These are phyloP conservation scores for Kalanchoe fedtschenkoi DNA, from an alignment of 164 flowering plant species.

Conservation along the genomic window DNA sequence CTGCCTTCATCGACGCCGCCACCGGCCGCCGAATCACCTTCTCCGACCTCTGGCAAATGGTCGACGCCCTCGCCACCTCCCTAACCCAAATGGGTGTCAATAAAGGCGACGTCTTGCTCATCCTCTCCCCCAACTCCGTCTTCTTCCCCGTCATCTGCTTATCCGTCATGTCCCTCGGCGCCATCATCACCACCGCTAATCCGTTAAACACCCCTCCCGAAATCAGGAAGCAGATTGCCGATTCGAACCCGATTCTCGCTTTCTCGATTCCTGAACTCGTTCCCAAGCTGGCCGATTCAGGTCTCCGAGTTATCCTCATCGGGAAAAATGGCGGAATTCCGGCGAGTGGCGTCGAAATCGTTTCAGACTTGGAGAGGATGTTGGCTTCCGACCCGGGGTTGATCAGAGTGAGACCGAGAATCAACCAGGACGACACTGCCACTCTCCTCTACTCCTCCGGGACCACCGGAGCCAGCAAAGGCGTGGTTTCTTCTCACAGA, in stretches of 20 bases:
- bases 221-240: conserved; percentile 58
- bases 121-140: conserved; percentile 86
- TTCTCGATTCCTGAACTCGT: conserved; percentile 47
- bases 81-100: conserved; percentile 53
- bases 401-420: conserved; percentile 32
- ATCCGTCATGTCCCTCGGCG: conserved; percentile 77
- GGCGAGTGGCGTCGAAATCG: conserved; percentile 12
- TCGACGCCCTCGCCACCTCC: conserved; percentile 43
- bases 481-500: conserved; percentile 65
- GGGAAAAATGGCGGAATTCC: not conserved
- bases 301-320: conserved; percentile 44
- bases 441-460: conserved; percentile 85
- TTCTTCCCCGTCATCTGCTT: conserved; percentile 70
- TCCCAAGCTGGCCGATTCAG: conserved; percentile 47
- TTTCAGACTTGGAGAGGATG: conserved; percentile 30
- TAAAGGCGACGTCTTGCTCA: conserved; percentile 74
- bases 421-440: conserved; percentile 69
- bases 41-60: conserved; percentile 52
- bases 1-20: conserved; percentile 81
- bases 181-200: conserved; percentile 77
- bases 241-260: conserved; percentile 69
- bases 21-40: conserved; percentile 61
- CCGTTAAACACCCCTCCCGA: conserved; percentile 77
- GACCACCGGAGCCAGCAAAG: conserved; percentile 91
- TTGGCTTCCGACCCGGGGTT: conserved; percentile 26